Conservation (phyloP, 257 asterid species). For the Cynanchum wilfordii region DNA sequence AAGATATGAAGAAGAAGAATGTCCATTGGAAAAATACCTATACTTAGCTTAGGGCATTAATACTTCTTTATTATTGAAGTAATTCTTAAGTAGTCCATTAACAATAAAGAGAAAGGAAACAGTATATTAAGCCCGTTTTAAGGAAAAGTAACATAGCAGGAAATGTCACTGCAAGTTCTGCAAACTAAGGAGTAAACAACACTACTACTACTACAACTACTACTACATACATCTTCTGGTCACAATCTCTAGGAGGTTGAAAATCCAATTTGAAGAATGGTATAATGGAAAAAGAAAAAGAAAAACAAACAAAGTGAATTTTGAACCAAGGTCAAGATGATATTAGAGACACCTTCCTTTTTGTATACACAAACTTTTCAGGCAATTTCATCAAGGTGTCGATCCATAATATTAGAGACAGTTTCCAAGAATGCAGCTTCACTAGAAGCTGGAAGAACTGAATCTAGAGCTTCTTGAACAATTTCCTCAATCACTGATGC, state of each 20-base stretch:
- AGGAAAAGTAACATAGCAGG: neutral
- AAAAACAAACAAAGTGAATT: slow-evolving; percentile 8
- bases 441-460: slow-evolving; percentile 56
- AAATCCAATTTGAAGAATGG: slow-evolving; percentile 10
- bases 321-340: neutral
- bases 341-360: neutral
- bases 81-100: neutral
- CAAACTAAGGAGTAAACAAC: neutral
- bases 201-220: too few relatives aligned
- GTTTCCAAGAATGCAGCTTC: slow-evolving; percentile 69
- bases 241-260: slow-evolving; percentile 4
- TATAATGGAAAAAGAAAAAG: too few relatives aligned
- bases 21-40: neutral
- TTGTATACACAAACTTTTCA: slow-evolving; percentile 3
- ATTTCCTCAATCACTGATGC: slow-evolving; percentile 69
- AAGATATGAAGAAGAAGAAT: neutral
- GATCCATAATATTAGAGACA: slow-evolving; percentile 59
- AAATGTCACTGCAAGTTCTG: neutral
- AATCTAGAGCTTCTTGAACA: slow-evolving; percentile 60
- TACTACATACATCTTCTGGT: neutral
- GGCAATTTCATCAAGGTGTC: slow-evolving; percentile 39
- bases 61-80: too few relatives aligned
- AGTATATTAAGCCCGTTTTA: neutral
- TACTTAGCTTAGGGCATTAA: neutral
- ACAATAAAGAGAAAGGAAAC: too few relatives aligned